These are phyloP conservation scores for Colletotrichum destructivum DNA, from an alignment of 2,329 filamentous ascomycete species.

Conservation along the genomic window DNA sequence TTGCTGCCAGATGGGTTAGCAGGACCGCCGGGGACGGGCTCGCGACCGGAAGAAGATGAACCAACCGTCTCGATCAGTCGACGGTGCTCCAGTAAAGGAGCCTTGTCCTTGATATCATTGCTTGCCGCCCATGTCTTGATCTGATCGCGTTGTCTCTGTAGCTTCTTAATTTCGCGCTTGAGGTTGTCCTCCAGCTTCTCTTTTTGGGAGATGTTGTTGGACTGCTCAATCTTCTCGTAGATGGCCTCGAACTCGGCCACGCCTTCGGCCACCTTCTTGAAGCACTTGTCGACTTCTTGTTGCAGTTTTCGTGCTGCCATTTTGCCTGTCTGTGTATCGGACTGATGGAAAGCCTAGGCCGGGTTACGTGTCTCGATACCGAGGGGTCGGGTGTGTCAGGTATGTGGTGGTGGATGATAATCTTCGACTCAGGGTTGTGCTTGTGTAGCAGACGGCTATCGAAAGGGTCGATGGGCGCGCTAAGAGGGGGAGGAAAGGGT, in stretches of 20 bases:
- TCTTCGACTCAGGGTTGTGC: constrained; percentile 22
- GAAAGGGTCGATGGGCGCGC: constrained; percentile 5
- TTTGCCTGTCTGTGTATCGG: constrained; percentile 51
- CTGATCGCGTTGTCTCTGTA: constrained; percentile 96
- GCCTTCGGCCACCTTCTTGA: constrained; percentile 97
- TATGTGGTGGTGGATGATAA: constrained; percentile 18
- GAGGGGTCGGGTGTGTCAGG: constrained; percentile 24
- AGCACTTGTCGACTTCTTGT: constrained; percentile 99
- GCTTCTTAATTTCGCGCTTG: constrained; percentile 99
- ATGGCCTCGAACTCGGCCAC: constrained; percentile 93
- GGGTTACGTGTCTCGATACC: constrained; percentile 24
- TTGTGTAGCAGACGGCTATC: constrained; percentile 22
- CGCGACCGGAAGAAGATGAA: constrained; percentile 46
- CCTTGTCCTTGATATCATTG: constrained; percentile 99
- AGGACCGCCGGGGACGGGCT: constrained; percentile 36
- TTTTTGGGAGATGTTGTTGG: constrained; percentile 93
- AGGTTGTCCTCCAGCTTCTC: constrained; percentile 98
- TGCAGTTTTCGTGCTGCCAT: constrained; percentile 98
- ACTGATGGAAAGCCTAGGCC: constrained; percentile 12
- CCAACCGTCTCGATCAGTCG: constrained; percentile 97
- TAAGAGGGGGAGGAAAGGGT: neutral
- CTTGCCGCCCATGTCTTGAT: constrained; percentile 99
- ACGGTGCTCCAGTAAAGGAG: constrained; percentile 91
- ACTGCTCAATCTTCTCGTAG: constrained; percentile 97
- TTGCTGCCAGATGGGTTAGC: constrained; percentile 71